A percentile compares a stretch with the other conserved stretches of the same genome.
Evolutionary conservation across 2,329 filamentous ascomycete genomes (phyloP).

Genomic region (Xylariaceae sp.): DNA sequence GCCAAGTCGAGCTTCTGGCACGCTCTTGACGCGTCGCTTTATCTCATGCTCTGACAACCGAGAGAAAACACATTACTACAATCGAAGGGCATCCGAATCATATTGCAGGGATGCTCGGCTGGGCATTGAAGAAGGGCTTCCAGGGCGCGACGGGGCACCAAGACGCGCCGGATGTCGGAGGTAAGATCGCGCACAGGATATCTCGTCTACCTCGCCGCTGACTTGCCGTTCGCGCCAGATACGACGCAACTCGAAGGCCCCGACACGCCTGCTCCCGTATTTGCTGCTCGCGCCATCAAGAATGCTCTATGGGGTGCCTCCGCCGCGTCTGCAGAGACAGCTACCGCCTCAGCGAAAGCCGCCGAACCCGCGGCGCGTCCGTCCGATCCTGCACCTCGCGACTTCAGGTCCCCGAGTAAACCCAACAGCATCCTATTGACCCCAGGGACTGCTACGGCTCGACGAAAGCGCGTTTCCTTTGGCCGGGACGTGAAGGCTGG

Average conservation of each 20-base stretch:
- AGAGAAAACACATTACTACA: too few species aligned
- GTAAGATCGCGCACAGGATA: slow-evolving; percentile 10
- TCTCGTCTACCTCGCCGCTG: too few species aligned
- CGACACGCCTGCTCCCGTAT: slow-evolving; percentile 59
- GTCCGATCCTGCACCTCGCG: slow-evolving; percentile 18
- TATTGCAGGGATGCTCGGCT: slow-evolving; percentile 44
- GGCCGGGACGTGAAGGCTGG: slow-evolving; percentile 46
- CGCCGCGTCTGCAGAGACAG: slow-evolving; percentile 15
- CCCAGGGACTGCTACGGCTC: slow-evolving; percentile 52
- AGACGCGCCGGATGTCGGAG: slow-evolving; percentile 21
- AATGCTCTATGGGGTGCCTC: slow-evolving; percentile 57
- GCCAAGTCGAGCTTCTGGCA: too few species aligned
- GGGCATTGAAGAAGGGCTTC: slow-evolving; percentile 46
- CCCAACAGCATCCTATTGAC: slow-evolving; percentile 55
- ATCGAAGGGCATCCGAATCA: too few species aligned
- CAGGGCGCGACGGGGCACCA: slow-evolving; percentile 30
- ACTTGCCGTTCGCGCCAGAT: slow-evolving; percentile 26
- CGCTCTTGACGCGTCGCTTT: too few species aligned
- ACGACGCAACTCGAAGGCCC: slow-evolving; percentile 48
- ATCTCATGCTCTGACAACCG: too few species aligned
- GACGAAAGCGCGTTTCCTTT: slow-evolving; percentile 59
- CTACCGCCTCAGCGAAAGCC: slow-evolving; percentile 29
- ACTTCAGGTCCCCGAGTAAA: slow-evolving; percentile 39
- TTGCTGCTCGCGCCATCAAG: slow-evolving; percentile 58
- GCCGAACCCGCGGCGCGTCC: slow-evolving; percentile 18